A percentile compares a stretch with the other conserved stretches of the same genome.
These are phyloP conservation scores for Aspergillus sergii DNA, from an alignment of 2,329 filamentous ascomycete species.

Conservation along the genomic window DNA sequence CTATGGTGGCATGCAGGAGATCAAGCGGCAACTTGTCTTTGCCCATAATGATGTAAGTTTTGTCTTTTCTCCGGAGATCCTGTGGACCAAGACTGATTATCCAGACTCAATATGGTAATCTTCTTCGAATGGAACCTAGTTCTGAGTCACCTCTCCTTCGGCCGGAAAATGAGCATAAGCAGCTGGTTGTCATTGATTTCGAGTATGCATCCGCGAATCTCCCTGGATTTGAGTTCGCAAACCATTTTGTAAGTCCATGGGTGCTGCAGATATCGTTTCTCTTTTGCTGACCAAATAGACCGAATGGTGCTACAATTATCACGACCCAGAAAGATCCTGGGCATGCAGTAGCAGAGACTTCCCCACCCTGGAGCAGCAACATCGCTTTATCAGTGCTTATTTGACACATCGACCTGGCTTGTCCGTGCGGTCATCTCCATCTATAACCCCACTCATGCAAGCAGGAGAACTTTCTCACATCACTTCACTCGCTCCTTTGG, in stretches of 20 bases:
- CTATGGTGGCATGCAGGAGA: constrained; percentile 67
- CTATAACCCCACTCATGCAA: constrained; percentile 50
- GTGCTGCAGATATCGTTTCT: background rate
- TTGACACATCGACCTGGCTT: constrained; percentile 73
- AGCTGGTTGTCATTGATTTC: constrained; percentile 96
- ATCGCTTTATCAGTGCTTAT: constrained; percentile 83
- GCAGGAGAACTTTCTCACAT: constrained; percentile 50
- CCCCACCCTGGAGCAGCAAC: constrained; percentile 78
- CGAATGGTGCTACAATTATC: constrained; percentile 98
- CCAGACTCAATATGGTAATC: constrained; percentile 97
- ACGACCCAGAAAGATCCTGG: constrained; percentile 67
- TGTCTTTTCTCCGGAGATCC: background rate
- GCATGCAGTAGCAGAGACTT: constrained; percentile 71
- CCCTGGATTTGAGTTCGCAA: constrained; percentile 87
- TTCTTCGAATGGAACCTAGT: constrained; percentile 73
- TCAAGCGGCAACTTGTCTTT: constrained; percentile 81
- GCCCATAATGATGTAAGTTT: constrained; percentile 90
- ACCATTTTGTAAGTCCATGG: constrained; percentile 73
- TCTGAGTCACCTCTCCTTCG: constrained; percentile 81
- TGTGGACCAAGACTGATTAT: constrained; percentile 18
- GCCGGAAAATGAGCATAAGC: constrained; percentile 91
- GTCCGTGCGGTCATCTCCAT: constrained; percentile 26
- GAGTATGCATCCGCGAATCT: constrained; percentile 93
- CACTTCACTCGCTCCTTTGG: constrained; percentile 64
- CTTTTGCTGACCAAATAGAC: constrained; percentile 49